Base-by-base conservation (phyloP, 495 filamentous ascomycete genomes). In the Hypomontagnella monticulosa region DNA sequence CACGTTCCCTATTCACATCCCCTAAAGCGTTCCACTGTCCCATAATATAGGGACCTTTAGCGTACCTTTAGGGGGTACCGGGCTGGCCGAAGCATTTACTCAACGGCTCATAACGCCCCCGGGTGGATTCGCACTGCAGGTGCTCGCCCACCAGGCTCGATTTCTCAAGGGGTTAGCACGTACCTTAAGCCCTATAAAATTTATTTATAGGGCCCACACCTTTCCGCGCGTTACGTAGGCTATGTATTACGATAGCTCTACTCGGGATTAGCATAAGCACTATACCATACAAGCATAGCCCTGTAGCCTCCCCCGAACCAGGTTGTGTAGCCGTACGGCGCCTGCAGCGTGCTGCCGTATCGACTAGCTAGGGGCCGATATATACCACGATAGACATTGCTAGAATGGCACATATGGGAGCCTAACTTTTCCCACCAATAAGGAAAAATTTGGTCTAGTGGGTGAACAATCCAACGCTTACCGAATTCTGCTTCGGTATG, bases 81-180 rank as follows among this genome's bases (percentile, higher is more conserved):
- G 46, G 46, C 46, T 49, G 20, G 46, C 46, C 27, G 46, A 14
- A n/a, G 46, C 46, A 49, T 49, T 49, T 49, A 7, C 46, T 49
- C 46, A 6, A 15, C 46, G 27, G 46, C 46, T 49, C 46, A n/a
- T 11, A 49, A 19, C 19, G n/a, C n/a, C 46, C 46, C 46, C 27
- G 46, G 46, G 46, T 49, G 23, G 46, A 49, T 49, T 49, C 23
- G 46, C 46, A 49, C 46, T 49, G 46, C 46, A 49, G 46, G 46
- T 49, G 46, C 46, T 49, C 46, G 46, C 46, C 46, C 23, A 49
- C 46, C 23, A 5, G 11, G 46, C 46, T 49, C 46, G 46, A 49
- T 49, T 49, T 49, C 46, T 49, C 46, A 23, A 49, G 46, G 46
- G 46, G 30, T 49, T 49, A 49, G 46, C 46, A 49, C 46, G 46